Percentiles rank a stretch among this genome's conserved stretches.
phyloP scores from a whole-genome alignment of 257 asterid genomes.

The Jasminum sambac region DNA sequence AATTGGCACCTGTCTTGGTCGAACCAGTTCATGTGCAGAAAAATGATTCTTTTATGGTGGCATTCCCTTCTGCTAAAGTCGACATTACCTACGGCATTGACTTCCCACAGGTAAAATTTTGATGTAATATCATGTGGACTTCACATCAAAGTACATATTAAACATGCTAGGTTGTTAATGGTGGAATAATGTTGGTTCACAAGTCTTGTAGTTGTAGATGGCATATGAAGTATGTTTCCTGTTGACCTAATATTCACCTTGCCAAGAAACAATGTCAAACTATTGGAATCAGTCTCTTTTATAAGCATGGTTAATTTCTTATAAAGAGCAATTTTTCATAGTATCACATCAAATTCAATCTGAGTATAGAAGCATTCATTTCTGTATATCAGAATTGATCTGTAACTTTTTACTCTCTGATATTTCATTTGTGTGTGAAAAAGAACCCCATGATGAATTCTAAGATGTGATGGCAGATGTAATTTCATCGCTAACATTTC shows the following conservation, averaged over 20 bases:
- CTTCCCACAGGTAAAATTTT: constrained; percentile 63
- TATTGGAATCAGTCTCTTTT: neutral
- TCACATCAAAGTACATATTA: constrained; percentile 5
- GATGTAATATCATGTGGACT: constrained; percentile 4
- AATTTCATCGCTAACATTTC: neutral
- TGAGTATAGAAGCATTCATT: neutral
- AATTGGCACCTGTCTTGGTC: constrained; percentile 70
- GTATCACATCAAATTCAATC: neutral
- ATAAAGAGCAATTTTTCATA: neutral
- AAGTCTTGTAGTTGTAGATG: neutral
- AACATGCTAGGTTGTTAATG: neutral
- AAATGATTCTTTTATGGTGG: constrained; percentile 76
- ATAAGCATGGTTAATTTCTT: neutral
- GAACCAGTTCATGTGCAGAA: constrained; percentile 63
- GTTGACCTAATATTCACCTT: neutral
- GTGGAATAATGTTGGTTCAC: constrained; percentile 3
- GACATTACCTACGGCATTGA: constrained; percentile 75
- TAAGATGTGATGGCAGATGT: neutral
- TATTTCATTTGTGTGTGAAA: neutral
- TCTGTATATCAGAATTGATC: neutral
- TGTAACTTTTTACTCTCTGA: neutral
- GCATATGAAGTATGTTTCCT: neutral
- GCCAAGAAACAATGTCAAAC: neutral
- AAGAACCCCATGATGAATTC: neutral
- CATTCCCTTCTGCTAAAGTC: constrained; percentile 63